Evolutionary conservation across 345 rosid species (phyloP).

Genomic region (Eucalyptus marginata): DNA sequence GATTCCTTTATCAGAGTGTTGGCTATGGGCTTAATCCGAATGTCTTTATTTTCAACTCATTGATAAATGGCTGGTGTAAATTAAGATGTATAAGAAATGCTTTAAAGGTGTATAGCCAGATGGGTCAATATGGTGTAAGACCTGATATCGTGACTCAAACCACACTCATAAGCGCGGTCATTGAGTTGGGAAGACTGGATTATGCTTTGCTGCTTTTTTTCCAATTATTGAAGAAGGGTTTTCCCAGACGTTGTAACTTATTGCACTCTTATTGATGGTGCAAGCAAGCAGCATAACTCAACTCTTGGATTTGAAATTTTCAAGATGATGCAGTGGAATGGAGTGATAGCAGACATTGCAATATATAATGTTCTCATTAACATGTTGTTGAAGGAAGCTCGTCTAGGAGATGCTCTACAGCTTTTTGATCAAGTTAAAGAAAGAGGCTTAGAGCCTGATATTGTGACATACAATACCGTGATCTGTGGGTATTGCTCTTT

Average conservation of each 20-base stretch:
- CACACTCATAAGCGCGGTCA: slow-evolving; percentile 6
- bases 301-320: slow-evolving; percentile 20
- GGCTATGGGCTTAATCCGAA: slow-evolving; percentile 10
- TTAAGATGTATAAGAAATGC: slow-evolving; percentile 2
- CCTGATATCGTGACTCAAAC: slow-evolving; percentile 36
- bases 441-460: slow-evolving; percentile 25
- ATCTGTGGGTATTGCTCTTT: slow-evolving; percentile 30
- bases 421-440: slow-evolving; percentile 11
- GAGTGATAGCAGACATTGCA: slow-evolving; percentile 17
- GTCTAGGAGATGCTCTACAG: slow-evolving; percentile 4
- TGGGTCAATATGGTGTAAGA: slow-evolving; percentile 2
- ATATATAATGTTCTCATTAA: slow-evolving; percentile 31
- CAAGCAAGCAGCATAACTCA: slow-evolving; percentile 21
- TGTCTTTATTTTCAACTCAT: slow-evolving; percentile 22
- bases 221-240: slow-evolving; percentile 34
- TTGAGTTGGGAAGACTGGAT: slow-evolving; percentile 2
- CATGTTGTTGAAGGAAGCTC: slow-evolving; percentile 8
- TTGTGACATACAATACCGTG: slow-evolving; percentile 39
- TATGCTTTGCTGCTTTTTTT: slow-evolving; percentile 22
- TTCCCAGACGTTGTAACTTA: slow-evolving; percentile 28
- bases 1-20: slow-evolving; percentile 17
- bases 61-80: slow-evolving; percentile 38
- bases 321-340: slow-evolving; percentile 24
- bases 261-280: slow-evolving; percentile 33
- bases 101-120: slow-evolving; percentile 13